Evolutionary conservation across 2,329 filamentous ascomycete genomes (phyloP), one percentile per base, ranked within the genome.

Genomic region (Cladosporium austrohemisphaericum): DNA sequence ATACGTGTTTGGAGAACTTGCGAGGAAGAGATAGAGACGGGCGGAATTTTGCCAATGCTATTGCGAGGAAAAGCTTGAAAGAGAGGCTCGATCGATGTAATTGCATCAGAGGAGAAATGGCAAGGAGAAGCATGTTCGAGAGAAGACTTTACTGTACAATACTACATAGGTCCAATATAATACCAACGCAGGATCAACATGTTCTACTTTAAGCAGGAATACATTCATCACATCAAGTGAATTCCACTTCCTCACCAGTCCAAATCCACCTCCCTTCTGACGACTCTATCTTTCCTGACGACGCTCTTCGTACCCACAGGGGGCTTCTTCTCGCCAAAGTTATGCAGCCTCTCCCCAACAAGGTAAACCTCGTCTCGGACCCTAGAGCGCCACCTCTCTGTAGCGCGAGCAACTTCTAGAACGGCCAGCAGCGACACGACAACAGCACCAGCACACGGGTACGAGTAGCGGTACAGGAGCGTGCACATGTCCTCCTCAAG

Each of bases 331-430:
- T 86, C 84, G 2, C 89, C 88, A 69, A 96, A 95, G 67, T 98
- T 98, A 71, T 98, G 94, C 62, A 98, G 70, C 52, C 91, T 75
- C 71, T 98, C 92, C 2, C 93, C 93, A 63, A 97, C 93, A 36
- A 98, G 74, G 66, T 98, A 98, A 0, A 95, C 91, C 69, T 98
- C 94, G 66, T 98, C 94, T 31, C 89, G 77, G 38, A 98, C 89
- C 51, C 85, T 81, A 50, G 83, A 76, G 60, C 87, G 82, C 91
- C 92, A 97, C 16, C 81, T 73, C 38, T 80, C 78, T 44, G 93
- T 78, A 45, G 88, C 78, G 37, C 77, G 70, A 1, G 72, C 62
- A 49, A 75, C 20, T 71, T 68, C 14, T 22, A 29, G 2, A 33
- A 46, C 10, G 52, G 51, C 29, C 29, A 43, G 18, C 8, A 41